Percentiles rank a stretch among this genome's conserved stretches.
Conservation (phyloP, 306 rosid genomes). For the Astragalus glycyphyllos region DNA sequence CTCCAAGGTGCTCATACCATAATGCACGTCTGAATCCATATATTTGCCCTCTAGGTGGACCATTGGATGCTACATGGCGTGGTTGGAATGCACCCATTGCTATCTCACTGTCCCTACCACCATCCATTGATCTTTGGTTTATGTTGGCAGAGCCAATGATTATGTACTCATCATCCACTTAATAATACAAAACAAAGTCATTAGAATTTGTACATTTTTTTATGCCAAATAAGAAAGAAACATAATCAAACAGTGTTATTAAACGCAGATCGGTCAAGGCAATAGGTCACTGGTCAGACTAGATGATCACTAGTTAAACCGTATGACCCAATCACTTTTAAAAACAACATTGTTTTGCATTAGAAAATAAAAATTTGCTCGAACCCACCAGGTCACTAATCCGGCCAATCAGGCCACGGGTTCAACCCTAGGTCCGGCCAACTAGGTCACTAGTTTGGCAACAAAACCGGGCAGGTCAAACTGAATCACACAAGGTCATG, state of each 20-base stretch:
- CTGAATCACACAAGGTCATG: no score
- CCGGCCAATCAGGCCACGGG: no score
- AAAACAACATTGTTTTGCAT: no score
- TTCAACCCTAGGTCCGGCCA: no score
- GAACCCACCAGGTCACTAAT: no score
- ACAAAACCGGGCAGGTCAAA: no score
- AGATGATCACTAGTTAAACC: no score
- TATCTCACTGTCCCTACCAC: slow-evolving; percentile 87
- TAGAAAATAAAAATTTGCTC: no score
- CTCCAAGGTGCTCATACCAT: slow-evolving; percentile 76
- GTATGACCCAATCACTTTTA: no score
- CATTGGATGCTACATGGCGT: slow-evolving; percentile 43
- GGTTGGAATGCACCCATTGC: slow-evolving; percentile 94
- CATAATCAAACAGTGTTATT: background rate
- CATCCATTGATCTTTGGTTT: slow-evolving; percentile 93
- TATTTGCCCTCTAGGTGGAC: slow-evolving; percentile 61
- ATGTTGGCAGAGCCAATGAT: slow-evolving; percentile 91
- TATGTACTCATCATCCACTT: slow-evolving; percentile 94
- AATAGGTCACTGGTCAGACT: no score
- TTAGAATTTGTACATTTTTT: background rate
- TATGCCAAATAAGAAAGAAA: background rate
- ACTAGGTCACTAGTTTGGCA: no score
- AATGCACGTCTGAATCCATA: slow-evolving; percentile 65
- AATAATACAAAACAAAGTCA: slow-evolving; percentile 1
- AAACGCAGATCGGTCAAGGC: no score